Conservation (phyloP, 305 asterid genomes). For the Fraxinus floribunda region DNA sequence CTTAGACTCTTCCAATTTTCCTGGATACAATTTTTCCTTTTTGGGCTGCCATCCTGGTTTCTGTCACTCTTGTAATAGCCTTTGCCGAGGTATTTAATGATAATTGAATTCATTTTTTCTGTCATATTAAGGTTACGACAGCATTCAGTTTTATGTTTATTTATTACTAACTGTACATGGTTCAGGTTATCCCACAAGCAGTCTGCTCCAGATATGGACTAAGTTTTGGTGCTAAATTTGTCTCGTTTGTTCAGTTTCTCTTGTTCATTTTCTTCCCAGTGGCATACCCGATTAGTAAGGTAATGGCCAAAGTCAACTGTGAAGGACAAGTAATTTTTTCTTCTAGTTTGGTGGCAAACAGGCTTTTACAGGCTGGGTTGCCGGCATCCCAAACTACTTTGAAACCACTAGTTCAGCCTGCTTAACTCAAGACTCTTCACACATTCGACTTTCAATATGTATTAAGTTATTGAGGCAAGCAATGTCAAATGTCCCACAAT, state of each 20-base stretch:
- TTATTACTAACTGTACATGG: not conserved
- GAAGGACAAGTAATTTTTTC: not conserved
- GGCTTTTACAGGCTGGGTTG: not conserved
- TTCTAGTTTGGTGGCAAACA: not conserved
- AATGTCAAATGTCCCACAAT: not conserved
- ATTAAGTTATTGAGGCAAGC: not conserved
- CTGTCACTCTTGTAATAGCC: conserved; percentile 35
- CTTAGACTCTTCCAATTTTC: conserved; percentile 43
- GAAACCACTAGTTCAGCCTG: not conserved
- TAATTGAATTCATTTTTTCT: not conserved
- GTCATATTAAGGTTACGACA: not conserved
- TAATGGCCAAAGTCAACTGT: conserved; percentile 3
- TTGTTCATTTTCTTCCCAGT: conserved; percentile 29
- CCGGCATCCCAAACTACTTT: not conserved
- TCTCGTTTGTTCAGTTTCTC: conserved; percentile 31
- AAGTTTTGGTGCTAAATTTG: conserved; percentile 33
- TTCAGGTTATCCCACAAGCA: conserved; percentile 43
- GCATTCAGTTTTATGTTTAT: not conserved
- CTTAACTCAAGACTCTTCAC: not conserved
- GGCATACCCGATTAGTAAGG: conserved; percentile 38
- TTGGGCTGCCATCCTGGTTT: conserved; percentile 37
- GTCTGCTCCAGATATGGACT: conserved; percentile 43
- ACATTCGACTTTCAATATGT: not conserved
- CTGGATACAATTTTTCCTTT: conserved; percentile 33
- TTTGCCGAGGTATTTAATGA: conserved; percentile 36